Evolutionary conservation across 2,329 filamentous ascomycete species (phyloP).

Genomic region (Ophiostoma piceae): DNA sequence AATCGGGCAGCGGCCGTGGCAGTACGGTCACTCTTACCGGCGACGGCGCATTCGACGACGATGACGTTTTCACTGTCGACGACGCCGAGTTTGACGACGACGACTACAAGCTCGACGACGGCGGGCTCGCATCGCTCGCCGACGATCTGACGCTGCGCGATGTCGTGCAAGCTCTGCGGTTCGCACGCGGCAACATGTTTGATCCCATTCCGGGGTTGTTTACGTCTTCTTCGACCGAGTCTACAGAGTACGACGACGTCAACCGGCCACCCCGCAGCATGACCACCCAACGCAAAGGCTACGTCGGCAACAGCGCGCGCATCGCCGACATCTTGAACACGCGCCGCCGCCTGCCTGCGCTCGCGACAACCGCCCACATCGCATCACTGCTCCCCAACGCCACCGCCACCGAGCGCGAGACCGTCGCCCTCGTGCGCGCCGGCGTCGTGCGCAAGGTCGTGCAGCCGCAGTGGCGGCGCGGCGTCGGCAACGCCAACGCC

Average conservation of each 20-base stretch:
- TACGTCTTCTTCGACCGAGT: slow-evolving; percentile 23
- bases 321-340: slow-evolving; percentile 60
- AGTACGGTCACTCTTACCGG: neutral
- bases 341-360: slow-evolving; percentile 53
- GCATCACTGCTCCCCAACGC: slow-evolving; percentile 58
- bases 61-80: slow-evolving; percentile 26
- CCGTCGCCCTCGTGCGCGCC: slow-evolving; percentile 53
- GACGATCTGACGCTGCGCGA: slow-evolving; percentile 54
- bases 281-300: neutral
- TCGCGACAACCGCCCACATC: slow-evolving; percentile 62
- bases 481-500: neutral
- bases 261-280: neutral
- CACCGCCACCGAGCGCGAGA: slow-evolving; percentile 61
- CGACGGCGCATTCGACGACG: slow-evolving; percentile 18
- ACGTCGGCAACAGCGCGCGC: slow-evolving; percentile 34
- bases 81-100: slow-evolving; percentile 33
- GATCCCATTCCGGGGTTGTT: slow-evolving; percentile 48
- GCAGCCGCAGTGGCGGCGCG: slow-evolving; percentile 49
- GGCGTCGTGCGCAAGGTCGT: slow-evolving; percentile 58
- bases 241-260: neutral
- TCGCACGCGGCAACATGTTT: slow-evolving; percentile 60
- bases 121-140: slow-evolving; percentile 51
- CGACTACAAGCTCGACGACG: slow-evolving; percentile 50
- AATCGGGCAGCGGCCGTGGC: neutral
- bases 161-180: slow-evolving; percentile 59